A percentile compares a stretch with the other conserved stretches of the same genome.
Evolutionary conservation across 768 basidiomycete genomes (phyloP).

Genomic region (Boletus rubroflammeus): DNA sequence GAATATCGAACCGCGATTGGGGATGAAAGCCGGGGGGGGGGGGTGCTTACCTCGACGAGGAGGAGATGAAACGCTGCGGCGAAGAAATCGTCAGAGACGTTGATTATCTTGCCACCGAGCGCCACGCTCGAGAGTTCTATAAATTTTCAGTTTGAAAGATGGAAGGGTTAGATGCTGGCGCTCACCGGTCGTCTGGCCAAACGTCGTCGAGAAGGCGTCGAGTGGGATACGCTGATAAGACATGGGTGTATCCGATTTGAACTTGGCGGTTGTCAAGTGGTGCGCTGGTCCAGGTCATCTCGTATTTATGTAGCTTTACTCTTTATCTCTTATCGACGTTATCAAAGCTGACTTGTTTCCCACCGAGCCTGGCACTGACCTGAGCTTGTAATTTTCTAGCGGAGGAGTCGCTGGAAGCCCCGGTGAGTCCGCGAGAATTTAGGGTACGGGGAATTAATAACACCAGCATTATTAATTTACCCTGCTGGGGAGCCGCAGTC

Average conservation of each 20-base stretch:
- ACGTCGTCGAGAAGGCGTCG: constrained; percentile 44
- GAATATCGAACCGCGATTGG: neutral
- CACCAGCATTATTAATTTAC: too few relatives aligned
- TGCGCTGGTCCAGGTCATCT: too few relatives aligned
- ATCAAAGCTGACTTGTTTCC: too few relatives aligned
- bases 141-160: neutral
- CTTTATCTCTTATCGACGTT: neutral
- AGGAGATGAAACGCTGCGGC: constrained; percentile 82
- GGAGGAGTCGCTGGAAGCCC: neutral
- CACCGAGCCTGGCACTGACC: neutral
- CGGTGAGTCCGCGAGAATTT: neutral
- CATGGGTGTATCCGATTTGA: constrained; percentile 32
- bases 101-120: constrained; percentile 70
- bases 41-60: constrained; percentile 62
- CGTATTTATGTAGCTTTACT: neutral
- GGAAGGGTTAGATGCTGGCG: neutral
- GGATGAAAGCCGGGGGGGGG: neutral
- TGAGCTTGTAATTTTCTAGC: neutral
- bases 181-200: constrained; percentile 52
- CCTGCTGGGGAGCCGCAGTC: too few relatives aligned
- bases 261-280: too few relatives aligned
- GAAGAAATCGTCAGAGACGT: constrained; percentile 95
- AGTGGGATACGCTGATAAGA: constrained; percentile 42
- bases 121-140: constrained; percentile 86
- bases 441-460: too few relatives aligned